Conservation (phyloP, 805 yeast genomes). For the Candida broadrunensis region DNA sequence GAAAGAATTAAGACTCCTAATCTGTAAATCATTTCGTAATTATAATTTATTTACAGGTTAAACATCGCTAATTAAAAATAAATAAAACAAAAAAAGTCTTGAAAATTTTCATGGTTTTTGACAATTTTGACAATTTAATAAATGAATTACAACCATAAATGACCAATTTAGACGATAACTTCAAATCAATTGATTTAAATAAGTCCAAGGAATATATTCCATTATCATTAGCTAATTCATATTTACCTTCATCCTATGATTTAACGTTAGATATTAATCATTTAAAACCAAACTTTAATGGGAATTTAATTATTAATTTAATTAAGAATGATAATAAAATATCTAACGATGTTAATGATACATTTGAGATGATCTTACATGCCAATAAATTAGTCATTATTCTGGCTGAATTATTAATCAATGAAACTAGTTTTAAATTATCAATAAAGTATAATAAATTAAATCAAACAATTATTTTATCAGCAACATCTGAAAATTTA, state of each 20-base stretch:
- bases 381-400: constrained; percentile 41
- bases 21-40: too few species aligned
- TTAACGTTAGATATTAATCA: constrained; percentile 39
- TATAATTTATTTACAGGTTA: too few species aligned
- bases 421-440: constrained; percentile 8
- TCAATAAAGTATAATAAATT: constrained; percentile 39
- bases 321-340: constrained; percentile 16
- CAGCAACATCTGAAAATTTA: constrained; percentile 10
- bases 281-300: constrained; percentile 46
- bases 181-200: too few species aligned
- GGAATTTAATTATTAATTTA: constrained; percentile 32
- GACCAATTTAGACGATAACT: too few species aligned
- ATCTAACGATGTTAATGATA: constrained; percentile 5
- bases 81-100: too few species aligned
- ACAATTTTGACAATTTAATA: too few species aligned
- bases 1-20: too few species aligned
- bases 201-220: too few species aligned
- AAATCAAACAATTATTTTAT: constrained; percentile 30
- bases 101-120: too few species aligned
- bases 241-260: constrained; percentile 37
- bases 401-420: background rate
- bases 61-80: too few species aligned
- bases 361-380: constrained; percentile 28
- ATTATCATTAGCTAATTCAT: constrained; percentile 9
- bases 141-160: too few species aligned